phyloP scores from a whole-genome alignment of 345 rosid species.

The Citrus cavaleriei region DNA sequence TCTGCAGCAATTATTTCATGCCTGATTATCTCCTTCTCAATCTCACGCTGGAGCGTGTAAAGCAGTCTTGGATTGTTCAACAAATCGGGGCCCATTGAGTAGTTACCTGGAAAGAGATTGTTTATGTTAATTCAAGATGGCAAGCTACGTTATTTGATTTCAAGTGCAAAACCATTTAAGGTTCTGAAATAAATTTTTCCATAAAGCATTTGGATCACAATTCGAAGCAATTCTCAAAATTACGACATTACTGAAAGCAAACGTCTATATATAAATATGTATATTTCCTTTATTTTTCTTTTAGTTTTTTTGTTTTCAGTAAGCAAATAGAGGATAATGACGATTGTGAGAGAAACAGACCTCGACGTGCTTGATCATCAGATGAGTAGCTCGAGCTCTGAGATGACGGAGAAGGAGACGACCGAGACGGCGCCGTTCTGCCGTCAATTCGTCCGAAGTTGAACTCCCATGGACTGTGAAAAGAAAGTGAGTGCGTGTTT shows the following conservation, averaged over 20 bases:
- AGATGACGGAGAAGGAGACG: slow-evolving; percentile 10
- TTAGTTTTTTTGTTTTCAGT: neutral
- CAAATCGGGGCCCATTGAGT: neutral
- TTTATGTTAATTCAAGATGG: neutral
- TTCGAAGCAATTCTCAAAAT: neutral
- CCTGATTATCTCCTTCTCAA: slow-evolving; percentile 39
- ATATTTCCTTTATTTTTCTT: too few relatives aligned
- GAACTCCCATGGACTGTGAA: slow-evolving; percentile 36
- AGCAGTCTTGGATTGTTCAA: slow-evolving; percentile 4
- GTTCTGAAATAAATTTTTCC: neutral
- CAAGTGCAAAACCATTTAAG: neutral
- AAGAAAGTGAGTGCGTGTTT: neutral
- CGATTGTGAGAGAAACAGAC: slow-evolving; percentile 4
- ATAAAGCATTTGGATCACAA: neutral
- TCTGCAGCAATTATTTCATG: slow-evolving; percentile 15
- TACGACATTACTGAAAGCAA: neutral
- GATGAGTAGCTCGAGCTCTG: slow-evolving; percentile 14
- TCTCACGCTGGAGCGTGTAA: slow-evolving; percentile 21
- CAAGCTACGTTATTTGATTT: neutral
- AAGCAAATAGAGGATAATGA: slow-evolving; percentile 2
- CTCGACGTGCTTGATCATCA: slow-evolving; percentile 15
- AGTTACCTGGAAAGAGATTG: neutral
- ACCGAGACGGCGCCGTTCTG: slow-evolving; percentile 10
- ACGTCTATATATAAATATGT: too few relatives aligned
- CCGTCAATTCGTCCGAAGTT: slow-evolving; percentile 34